A percentile compares a stretch with the other conserved stretches of the same genome.
phyloP scores from a whole-genome alignment of 2,329 filamentous ascomycete species.

The Colletotrichum lindemuthianum region DNA sequence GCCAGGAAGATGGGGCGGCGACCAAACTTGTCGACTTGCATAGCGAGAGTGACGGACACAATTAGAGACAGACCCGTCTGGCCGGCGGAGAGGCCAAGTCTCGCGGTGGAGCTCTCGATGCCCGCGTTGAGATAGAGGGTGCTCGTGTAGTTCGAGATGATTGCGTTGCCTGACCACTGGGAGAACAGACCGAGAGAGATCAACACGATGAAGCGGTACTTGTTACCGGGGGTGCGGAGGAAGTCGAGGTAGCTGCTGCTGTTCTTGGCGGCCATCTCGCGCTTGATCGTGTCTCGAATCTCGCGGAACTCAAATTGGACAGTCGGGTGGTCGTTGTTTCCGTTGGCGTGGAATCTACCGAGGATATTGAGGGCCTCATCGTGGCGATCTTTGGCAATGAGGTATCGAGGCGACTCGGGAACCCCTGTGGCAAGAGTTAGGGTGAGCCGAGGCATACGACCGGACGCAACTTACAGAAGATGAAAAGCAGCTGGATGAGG shows the following conservation, averaged over 20 bases:
- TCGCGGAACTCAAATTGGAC: slow-evolving; percentile 69
- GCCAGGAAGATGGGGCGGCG: slow-evolving; percentile 66
- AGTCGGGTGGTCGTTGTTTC: slow-evolving; percentile 52
- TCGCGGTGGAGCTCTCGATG: slow-evolving; percentile 55
- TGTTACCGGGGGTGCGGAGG: slow-evolving; percentile 65
- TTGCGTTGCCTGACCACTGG: slow-evolving; percentile 69
- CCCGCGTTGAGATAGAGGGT: slow-evolving; percentile 64
- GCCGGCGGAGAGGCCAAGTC: slow-evolving; percentile 56
- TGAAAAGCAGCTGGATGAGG: slow-evolving; percentile 58
- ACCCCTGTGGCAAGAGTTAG: slow-evolving; percentile 42
- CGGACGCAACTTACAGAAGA: slow-evolving; percentile 49
- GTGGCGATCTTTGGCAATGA: slow-evolving; percentile 49
- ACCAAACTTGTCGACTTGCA: slow-evolving; percentile 64
- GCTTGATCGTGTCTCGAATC: slow-evolving; percentile 66
- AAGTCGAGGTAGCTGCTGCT: slow-evolving; percentile 64
- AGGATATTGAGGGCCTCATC: slow-evolving; percentile 49
- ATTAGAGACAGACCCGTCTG: slow-evolving; percentile 63
- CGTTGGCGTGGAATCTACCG: slow-evolving; percentile 46
- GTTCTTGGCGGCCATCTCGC: slow-evolving; percentile 59
- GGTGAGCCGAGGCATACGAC: neutral
- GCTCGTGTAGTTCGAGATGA: slow-evolving; percentile 68
- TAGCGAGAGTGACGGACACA: slow-evolving; percentile 60
- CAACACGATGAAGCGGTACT: slow-evolving; percentile 62
- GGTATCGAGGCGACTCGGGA: slow-evolving; percentile 55
- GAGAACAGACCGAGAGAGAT: slow-evolving; percentile 67